Evolutionary conservation across 805 yeast genomes (phyloP).

Genomic region (Lipomyces mesembrius): DNA sequence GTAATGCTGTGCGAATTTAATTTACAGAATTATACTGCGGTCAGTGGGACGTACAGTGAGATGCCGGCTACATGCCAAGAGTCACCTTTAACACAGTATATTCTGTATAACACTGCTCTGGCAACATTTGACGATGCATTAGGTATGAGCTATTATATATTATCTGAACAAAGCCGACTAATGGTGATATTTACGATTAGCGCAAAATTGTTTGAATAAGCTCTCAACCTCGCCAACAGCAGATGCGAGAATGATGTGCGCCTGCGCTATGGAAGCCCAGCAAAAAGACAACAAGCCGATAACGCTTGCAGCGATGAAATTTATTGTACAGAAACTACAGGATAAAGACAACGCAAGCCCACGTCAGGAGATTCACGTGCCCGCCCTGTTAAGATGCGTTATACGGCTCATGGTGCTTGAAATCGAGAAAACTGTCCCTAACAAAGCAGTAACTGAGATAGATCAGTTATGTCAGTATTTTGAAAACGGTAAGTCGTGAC

Average conservation of each 20-base stretch:
- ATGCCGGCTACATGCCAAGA: conserved; percentile 21
- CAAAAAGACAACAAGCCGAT: conserved; percentile 23
- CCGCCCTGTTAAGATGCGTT: conserved; percentile 27
- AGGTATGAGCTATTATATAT: conserved; percentile 11
- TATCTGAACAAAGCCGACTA: background rate
- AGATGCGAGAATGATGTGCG: conserved; percentile 14
- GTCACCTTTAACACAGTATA: conserved; percentile 26
- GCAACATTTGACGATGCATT: conserved; percentile 14
- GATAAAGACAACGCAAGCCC: background rate
- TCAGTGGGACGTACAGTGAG: background rate
- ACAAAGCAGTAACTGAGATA: conserved; percentile 1
- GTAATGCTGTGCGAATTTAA: conserved; percentile 26
- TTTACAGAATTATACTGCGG: conserved; percentile 14
- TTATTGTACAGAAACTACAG: conserved; percentile 12
- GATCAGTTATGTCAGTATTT: conserved; percentile 22
- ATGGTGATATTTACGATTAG: background rate
- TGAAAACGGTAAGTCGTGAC: conserved; percentile 18
- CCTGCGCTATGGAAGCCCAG: conserved; percentile 33
- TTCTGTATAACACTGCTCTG: conserved; percentile 21
- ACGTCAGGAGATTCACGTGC: conserved; percentile 9
- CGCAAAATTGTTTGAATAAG: conserved; percentile 13
- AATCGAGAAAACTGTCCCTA: conserved; percentile 9
- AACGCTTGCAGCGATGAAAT: conserved; percentile 25
- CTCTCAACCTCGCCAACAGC: conserved; percentile 12
- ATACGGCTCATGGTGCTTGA: conserved; percentile 19